Evolutionary conservation across 371 early-diverging fungal genomes (phyloP), one percentile per base, ranked within the genome.

Genomic region (Mucor saturninus): DNA sequence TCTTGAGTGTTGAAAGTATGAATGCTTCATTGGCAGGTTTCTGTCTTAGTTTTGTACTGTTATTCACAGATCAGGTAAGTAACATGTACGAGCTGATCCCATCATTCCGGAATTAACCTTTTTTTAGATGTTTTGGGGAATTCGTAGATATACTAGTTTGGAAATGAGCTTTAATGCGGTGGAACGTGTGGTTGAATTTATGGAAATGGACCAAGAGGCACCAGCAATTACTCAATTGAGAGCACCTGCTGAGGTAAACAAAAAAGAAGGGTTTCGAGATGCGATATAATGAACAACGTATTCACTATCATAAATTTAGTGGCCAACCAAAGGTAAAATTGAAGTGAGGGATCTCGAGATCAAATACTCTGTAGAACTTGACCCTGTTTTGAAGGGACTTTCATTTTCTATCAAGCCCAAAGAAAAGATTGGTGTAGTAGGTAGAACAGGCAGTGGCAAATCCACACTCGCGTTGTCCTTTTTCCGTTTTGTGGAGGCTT

Each of bases 91-190:
- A 26, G 4, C 8, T 48, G 21, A 9, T 15, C 21, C 2, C 48
- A 15, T 5, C 5, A 48, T 15, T 8, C 26, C 28, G 15, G 3
- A 52, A 11, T 8, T 48, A 26, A 48, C 28, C 8, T 21, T 7
- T 39, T 31, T 10, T 10, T 68, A 79, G 59, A 68, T 91, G 54
- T 77, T 88, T 56, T 90, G 90, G 89, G 71, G 79, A 26, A 86
- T 93, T 38, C 80, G 89, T 42, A 72, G 84, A 46, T 89, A 89
- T 64, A 91, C 92, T 7, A 81, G 84, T 49, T 75, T 94, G 58
- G 95, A 95, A 74, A 89, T 92, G 89, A 83, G 84, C 55, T 85
- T 94, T 71, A 93, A 91, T 75, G 83, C 88, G 9, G 91, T 97
- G 8, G 96, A 97, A 71, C 87, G 97, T 45, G 82, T 94, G 1